Conservation (phyloP, 352 stramenopile genomes). For the Ophiocytium majus region DNA sequence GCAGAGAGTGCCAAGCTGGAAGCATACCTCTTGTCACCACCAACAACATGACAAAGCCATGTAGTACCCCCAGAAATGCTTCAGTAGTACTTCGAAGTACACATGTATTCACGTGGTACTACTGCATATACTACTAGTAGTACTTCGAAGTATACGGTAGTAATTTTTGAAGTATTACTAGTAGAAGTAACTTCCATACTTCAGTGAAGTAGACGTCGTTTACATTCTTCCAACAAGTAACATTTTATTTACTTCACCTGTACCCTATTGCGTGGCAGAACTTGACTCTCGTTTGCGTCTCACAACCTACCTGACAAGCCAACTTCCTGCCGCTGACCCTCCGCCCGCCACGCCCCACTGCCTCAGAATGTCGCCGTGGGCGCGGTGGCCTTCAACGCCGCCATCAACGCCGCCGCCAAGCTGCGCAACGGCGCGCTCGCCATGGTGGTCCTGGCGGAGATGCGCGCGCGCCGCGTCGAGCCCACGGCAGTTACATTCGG, state of each 20-base stretch:
- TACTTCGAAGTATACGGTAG: too few relatives aligned
- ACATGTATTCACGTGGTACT: too few relatives aligned
- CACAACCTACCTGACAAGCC: not conserved
- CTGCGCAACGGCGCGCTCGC: conserved; percentile 2
- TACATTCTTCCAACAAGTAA: not conserved
- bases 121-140: too few relatives aligned
- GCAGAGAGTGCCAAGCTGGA: too few relatives aligned
- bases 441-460: conserved; percentile 33
- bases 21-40: too few relatives aligned
- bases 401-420: conserved; percentile 46
- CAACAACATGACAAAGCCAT: too few relatives aligned
- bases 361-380: conserved; percentile 2
- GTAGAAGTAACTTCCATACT: not conserved
- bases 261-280: not conserved
- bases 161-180: too few relatives aligned
- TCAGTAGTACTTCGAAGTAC: too few relatives aligned
- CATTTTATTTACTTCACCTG: not conserved
- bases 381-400: conserved; percentile 51
- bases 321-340: not conserved
- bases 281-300: not conserved
- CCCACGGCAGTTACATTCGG: conserved; percentile 36
- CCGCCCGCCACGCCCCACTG: not conserved
- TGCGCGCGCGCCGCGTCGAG: conserved; percentile 24
- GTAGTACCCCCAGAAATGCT: too few relatives aligned
- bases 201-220: not conserved